A percentile compares a stretch with the other conserved stretches of the same genome.
phyloP scores from a whole-genome alignment of 225 moss, liverwort and hornwort genomes.

The Pseudoscleropodium purum region DNA sequence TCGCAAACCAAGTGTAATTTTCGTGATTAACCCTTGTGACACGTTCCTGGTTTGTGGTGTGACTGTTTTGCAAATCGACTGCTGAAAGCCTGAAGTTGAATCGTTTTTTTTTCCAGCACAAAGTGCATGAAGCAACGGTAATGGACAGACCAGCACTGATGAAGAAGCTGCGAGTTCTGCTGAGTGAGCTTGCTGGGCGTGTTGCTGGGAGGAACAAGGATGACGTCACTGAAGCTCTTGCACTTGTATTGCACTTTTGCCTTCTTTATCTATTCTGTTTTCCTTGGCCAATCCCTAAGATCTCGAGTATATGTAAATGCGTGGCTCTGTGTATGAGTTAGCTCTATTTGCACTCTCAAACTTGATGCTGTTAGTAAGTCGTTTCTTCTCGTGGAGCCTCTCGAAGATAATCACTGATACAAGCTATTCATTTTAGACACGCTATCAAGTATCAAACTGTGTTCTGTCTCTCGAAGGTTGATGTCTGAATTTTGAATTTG shows the following conservation, averaged over 20 bases:
- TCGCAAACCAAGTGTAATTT: not conserved
- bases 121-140: constrained; percentile 43
- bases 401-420: not conserved
- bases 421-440: not conserved
- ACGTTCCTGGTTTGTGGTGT: not conserved
- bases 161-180: constrained; percentile 54
- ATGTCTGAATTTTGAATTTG: not conserved
- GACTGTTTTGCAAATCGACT: not conserved
- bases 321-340: not conserved
- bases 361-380: not conserved
- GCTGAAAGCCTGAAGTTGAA: not conserved
- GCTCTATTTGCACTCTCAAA: not conserved
- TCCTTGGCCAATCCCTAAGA: not conserved
- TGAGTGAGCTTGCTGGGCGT: constrained; percentile 57
- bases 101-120: constrained; percentile 28
- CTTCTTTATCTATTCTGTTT: not conserved
- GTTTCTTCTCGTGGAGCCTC: not conserved
- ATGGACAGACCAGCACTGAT: constrained; percentile 50
- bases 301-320: not conserved
- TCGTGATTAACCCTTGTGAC: not conserved
- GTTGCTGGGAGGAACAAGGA: constrained; percentile 74
- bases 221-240: constrained; percentile 67
- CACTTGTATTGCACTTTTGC: constrained; percentile 26
- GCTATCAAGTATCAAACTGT: not conserved
- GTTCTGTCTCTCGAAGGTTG: not conserved